phyloP scores from a whole-genome alignment of 2,329 filamentous ascomycete genomes.

The Ceratocystis alfenasii region DNA sequence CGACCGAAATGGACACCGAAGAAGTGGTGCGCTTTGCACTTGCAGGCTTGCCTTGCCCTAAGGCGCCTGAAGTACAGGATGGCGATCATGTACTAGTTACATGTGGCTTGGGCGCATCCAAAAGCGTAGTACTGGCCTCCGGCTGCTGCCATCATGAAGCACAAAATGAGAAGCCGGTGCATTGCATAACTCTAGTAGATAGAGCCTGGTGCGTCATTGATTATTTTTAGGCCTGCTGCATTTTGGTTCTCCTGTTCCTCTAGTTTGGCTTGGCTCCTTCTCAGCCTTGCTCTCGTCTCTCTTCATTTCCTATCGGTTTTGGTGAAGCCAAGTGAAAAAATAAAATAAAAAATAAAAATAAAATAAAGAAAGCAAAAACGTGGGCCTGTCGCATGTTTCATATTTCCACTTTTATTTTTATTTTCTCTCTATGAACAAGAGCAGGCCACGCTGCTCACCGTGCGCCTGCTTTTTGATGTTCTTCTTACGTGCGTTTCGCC shows the following conservation, averaged over 20 bases:
- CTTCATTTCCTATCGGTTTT: not conserved
- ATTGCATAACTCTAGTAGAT: too few relatives aligned
- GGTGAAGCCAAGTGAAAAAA: too few relatives aligned
- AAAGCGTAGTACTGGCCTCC: too few relatives aligned
- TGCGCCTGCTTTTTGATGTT: not conserved
- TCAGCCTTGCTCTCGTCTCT: not conserved
- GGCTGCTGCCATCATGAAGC: too few relatives aligned
- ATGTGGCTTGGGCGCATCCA: too few relatives aligned
- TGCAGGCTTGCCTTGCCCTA: too few relatives aligned
- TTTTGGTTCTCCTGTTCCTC: not conserved
- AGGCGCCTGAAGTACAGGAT: too few relatives aligned
- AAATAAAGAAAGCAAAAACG: not conserved
- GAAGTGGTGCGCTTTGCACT: too few relatives aligned
- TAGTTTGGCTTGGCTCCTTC: not conserved
- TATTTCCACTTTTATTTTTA: not conserved
- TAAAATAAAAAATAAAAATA: too few relatives aligned
- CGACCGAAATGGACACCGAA: too few relatives aligned
- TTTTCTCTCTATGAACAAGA: not conserved
- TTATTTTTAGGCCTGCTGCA: not conserved
- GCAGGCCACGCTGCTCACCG: not conserved
- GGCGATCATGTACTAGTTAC: too few relatives aligned
- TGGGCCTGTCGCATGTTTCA: slow-evolving; percentile 7
- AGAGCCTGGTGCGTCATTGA: not conserved
- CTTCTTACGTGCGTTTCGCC: not conserved
- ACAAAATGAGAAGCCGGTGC: too few relatives aligned